These are phyloP conservation scores for Pleodorina starrii DNA, from an alignment of 139 green algal genomes.

Conservation along the genomic window DNA sequence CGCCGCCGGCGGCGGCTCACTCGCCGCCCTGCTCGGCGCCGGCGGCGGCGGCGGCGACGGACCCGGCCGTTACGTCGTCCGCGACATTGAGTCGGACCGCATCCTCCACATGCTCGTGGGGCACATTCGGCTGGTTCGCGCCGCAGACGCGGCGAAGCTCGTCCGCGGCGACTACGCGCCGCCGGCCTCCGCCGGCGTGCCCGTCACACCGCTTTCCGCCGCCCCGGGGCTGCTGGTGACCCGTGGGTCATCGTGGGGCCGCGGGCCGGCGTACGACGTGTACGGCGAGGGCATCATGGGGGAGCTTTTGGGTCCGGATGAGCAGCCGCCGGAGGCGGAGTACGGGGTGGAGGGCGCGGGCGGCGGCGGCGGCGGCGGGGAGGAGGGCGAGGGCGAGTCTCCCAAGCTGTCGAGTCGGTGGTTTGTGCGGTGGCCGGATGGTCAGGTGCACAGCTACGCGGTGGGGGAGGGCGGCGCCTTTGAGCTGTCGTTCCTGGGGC, in stretches of 20 bases:
- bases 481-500: conserved; percentile 31
- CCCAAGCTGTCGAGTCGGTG: background rate
- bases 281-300: conserved; percentile 38
- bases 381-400: background rate
- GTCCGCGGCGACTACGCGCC: conserved; percentile 56
- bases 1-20: background rate
- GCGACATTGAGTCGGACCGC: conserved; percentile 54
- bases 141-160: conserved; percentile 22
- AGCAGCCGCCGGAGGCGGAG: background rate
- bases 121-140: conserved; percentile 16
- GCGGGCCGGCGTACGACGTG: background rate
- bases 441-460: conserved; percentile 8
- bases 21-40: background rate
- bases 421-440: conserved; percentile 41
- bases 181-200: conserved; percentile 37
- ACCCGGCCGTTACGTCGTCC: conserved; percentile 34
- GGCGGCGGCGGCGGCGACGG: background rate
- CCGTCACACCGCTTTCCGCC: conserved; percentile 52
- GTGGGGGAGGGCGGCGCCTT: conserved; percentile 6
- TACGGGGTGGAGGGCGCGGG: background rate
- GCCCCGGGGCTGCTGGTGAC: conserved; percentile 36
- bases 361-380: background rate
- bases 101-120: conserved; percentile 40
- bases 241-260: conserved; percentile 23
- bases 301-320: conserved; percentile 26